phyloP scores from a whole-genome alignment of 1,284 basidiomycete genomes.

The Rugosomyces carneus region DNA sequence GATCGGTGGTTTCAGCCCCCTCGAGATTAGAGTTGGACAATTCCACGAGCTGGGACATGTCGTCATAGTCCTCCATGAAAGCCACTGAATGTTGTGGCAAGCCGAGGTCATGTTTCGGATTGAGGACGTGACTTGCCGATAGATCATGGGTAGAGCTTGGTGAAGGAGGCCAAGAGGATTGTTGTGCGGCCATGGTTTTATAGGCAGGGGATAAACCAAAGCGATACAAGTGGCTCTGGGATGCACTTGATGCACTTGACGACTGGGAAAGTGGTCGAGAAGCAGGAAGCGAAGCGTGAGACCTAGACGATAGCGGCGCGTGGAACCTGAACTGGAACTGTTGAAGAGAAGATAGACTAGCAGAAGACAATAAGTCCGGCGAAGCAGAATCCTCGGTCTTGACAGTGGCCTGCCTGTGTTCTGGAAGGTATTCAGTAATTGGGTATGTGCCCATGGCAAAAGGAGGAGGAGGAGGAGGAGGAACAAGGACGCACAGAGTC shows the following conservation, averaged over 20 bases:
- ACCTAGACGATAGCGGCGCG: conserved; percentile 21
- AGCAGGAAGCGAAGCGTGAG: conserved; percentile 28
- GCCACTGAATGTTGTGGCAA: conserved; percentile 25
- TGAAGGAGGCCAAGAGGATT: conserved; percentile 23
- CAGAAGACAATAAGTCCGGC: conserved; percentile 31
- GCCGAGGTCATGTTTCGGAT: conserved; percentile 16
- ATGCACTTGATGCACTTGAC: conserved; percentile 23
- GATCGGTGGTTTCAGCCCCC: conserved; percentile 13
- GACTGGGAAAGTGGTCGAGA: conserved; percentile 20
- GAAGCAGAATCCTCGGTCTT: conserved; percentile 34
- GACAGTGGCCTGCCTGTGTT: conserved; percentile 8
- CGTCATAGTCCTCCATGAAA: conserved; percentile 48
- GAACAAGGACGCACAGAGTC: neutral
- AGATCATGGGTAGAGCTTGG: conserved; percentile 10
- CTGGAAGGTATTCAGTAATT: neutral
- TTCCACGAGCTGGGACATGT: conserved; percentile 39
- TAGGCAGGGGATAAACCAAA: conserved; percentile 22
- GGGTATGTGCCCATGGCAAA: neutral
- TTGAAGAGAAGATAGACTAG: conserved; percentile 24
- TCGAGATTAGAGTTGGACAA: conserved; percentile 18
- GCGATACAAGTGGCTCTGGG: conserved; percentile 26
- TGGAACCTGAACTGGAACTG: conserved; percentile 32
- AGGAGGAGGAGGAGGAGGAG: neutral
- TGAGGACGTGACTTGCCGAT: neutral
- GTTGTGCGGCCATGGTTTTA: conserved; percentile 18